Evolutionary conservation across 495 filamentous ascomycete species (phyloP), one percentile per base, ranked within the genome.

Genomic region (Letharia columbiana): DNA sequence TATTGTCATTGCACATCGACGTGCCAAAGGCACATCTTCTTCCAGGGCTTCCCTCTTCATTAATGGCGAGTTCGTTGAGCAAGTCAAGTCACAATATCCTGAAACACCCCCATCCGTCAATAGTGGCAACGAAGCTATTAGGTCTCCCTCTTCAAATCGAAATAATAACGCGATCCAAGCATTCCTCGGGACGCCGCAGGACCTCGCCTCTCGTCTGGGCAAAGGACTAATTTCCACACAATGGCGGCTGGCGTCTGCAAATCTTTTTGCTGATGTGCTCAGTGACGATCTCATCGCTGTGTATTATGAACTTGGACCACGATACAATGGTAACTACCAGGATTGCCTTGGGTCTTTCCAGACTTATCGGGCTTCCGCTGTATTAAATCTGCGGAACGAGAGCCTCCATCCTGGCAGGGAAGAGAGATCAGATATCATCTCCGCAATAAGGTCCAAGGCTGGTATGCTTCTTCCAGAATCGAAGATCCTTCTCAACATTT

Each of bases 291-390:
- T 97, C 63, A 82, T 98, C 33, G 87, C 93, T 35, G 94, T 98
- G 4, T 89, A 93, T 70, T 91, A 88, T 74, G 89, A 91, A 62
- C 86, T 98, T 20, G 92, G 94, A 2, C 87, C 90, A 31, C 86
- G 91, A 44, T 98, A 98, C 71, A 86, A 89, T 74, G 94, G 94
- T 3, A 98, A 97, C 72, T 96, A 93, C 70, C 94, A 98, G 73
- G 94, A 98, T 73, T 92, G 91, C 67, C 81, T 98, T 31, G 94
- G 94, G 13, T 93, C 92, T 20, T 96, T 98, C 71, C 92, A 97
- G 72, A 98, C 94, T 0, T 98, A 98, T 73, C 87, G 87, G 67
- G 92, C 95, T n/a, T 97, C 95, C 35, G 92, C 94, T 23, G 85
- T 89, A 37, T 77, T 98, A 37, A 92, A 93, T 65, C 80, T 97